These are phyloP conservation scores for Tricholoma bakamatsutake DNA, from an alignment of 768 basidiomycete genomes.

Conservation along the genomic window DNA sequence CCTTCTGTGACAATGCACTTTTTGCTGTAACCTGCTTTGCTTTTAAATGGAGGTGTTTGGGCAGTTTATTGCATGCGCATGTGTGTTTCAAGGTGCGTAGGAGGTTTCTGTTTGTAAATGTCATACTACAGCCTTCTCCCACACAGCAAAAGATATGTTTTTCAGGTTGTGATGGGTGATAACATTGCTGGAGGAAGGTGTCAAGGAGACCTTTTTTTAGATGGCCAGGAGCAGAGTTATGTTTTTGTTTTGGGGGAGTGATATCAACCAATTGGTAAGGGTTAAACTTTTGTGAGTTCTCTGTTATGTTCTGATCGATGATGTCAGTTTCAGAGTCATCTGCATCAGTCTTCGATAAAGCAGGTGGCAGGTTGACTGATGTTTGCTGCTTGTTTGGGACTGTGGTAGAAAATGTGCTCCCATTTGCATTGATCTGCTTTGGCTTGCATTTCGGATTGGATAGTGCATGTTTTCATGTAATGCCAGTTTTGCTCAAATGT, in stretches of 20 bases:
- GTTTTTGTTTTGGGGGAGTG: not conserved
- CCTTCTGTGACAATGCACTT: not conserved
- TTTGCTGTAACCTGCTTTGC: not conserved
- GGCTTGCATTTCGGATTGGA: no score
- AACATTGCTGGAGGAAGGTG: conserved; percentile 1
- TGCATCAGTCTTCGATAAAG: no score
- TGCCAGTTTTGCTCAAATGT: no score
- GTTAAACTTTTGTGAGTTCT: not conserved
- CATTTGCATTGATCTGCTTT: no score
- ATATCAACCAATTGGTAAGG: not conserved
- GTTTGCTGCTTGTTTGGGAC: no score
- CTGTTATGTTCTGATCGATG: no score
- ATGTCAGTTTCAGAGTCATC: no score
- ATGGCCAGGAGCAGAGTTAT: not conserved
- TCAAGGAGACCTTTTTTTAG: conserved; percentile 1
- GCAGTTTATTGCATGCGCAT: not conserved
- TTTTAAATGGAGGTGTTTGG: not conserved
- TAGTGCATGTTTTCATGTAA: no score
- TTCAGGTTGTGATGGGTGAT: not conserved
- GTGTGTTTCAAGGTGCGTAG: not conserved
- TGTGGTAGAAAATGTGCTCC: no score
- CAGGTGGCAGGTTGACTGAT: no score
- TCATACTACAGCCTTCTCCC: not conserved
- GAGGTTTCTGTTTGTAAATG: not conserved
- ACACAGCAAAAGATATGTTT: conserved; percentile 3